Conservation (phyloP, 2,329 filamentous ascomycete genomes). For the Aureobasidium sp. region DNA sequence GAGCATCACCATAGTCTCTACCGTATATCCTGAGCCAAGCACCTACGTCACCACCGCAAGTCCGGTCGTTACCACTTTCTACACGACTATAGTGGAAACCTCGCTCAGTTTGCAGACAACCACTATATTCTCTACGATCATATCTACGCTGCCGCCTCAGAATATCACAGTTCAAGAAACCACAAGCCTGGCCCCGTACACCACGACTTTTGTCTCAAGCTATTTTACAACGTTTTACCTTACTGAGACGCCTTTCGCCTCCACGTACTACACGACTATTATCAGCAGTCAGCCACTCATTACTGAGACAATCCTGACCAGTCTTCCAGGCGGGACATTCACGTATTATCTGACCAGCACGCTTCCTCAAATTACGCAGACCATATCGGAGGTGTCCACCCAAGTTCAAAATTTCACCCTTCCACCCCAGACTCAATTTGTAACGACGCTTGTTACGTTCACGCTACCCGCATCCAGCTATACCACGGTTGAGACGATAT, state of each 20-base stretch:
- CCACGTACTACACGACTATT: not conserved
- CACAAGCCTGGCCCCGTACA: not conserved
- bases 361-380: not conserved
- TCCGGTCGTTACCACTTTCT: not conserved
- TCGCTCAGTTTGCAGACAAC: not conserved
- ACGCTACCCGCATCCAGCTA: not conserved
- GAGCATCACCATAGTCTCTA: not conserved
- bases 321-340: not conserved
- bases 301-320: not conserved
- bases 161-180: not conserved
- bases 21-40: not conserved
- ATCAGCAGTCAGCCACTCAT: not conserved
- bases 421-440: not conserved
- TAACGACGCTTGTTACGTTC: not conserved
- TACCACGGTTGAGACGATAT: not conserved
- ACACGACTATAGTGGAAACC: not conserved
- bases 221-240: not conserved
- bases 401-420: not conserved
- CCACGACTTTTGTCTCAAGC: conserved; percentile 1
- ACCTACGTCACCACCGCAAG: not conserved
- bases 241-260: not conserved
- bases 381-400: not conserved
- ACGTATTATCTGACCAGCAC: not conserved
- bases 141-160: not conserved
- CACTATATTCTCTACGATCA: not conserved